Conservation (phyloP, 768 basidiomycete species). For the Sutorius australiensis region DNA sequence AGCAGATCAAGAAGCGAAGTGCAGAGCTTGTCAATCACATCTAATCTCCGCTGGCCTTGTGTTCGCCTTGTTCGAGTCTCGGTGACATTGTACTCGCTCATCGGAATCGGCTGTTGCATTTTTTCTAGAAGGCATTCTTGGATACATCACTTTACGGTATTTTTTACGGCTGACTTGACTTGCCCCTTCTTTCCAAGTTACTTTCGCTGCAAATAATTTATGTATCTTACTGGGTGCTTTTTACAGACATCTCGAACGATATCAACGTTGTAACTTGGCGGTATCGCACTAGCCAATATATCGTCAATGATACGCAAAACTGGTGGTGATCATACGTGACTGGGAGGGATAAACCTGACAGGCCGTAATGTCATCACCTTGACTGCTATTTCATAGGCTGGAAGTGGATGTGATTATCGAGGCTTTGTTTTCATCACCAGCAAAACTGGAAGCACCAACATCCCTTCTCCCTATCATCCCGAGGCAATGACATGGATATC, state of each 20-base stretch:
- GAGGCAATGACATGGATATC: not conserved
- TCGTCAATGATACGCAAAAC: not conserved
- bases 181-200: slow-evolving; percentile 5
- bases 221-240: slow-evolving; percentile 18
- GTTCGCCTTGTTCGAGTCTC: not conserved
- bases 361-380: too few species aligned
- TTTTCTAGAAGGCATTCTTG: slow-evolving; percentile 16
- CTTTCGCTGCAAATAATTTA: slow-evolving; percentile 27
- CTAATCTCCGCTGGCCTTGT: slow-evolving; percentile 6
- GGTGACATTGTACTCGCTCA: not conserved
- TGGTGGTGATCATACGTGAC: not conserved
- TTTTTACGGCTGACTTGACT: slow-evolving; percentile 10
- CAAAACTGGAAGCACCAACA: not conserved
- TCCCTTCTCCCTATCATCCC: not conserved
- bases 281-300: not conserved
- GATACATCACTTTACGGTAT: slow-evolving; percentile 22
- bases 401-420: not conserved
- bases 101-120: slow-evolving; percentile 2
- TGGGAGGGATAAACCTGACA: not conserved
- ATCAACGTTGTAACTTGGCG: not conserved
- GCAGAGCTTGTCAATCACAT: slow-evolving; percentile 62
- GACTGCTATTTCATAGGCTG: too few species aligned
- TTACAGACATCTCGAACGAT: slow-evolving; percentile 3
- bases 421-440: not conserved
- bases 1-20: slow-evolving; percentile 67